A percentile compares a stretch with the other conserved stretches of the same genome.
Conservation (phyloP, 805 yeast species). For the Ogataea thermomethanolica region DNA sequence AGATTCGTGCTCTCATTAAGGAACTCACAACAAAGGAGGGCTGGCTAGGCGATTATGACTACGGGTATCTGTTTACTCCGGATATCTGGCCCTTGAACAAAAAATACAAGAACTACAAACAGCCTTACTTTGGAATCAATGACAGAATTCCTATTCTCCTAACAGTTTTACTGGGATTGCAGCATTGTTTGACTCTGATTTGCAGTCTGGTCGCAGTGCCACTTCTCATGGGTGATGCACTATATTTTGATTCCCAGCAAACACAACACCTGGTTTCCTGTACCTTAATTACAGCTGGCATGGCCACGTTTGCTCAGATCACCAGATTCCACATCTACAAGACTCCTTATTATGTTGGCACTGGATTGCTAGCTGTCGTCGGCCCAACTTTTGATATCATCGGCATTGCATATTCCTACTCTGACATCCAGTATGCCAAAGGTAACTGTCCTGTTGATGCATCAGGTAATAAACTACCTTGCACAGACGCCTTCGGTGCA, state of each 20-base stretch:
- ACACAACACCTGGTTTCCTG: slow-evolving; percentile 63
- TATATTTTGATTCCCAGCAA: slow-evolving; percentile 44
- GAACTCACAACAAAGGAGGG: slow-evolving; percentile 44
- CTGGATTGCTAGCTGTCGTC: slow-evolving; percentile 76
- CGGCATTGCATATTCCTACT: slow-evolving; percentile 60
- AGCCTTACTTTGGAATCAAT: slow-evolving; percentile 72
- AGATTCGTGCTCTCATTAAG: not conserved
- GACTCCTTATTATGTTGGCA: slow-evolving; percentile 68
- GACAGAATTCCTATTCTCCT: slow-evolving; percentile 67
- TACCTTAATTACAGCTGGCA: slow-evolving; percentile 57
- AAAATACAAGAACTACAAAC: slow-evolving; percentile 42
- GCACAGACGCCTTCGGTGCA: slow-evolving; percentile 78
- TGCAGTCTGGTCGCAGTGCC: slow-evolving; percentile 84
- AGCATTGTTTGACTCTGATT: slow-evolving; percentile 76
- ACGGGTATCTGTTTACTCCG: slow-evolving; percentile 69
- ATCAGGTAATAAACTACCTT: slow-evolving; percentile 61
- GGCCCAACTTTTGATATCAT: slow-evolving; percentile 82
- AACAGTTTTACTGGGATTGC: slow-evolving; percentile 69
- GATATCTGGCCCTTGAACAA: slow-evolving; percentile 55
- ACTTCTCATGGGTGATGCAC: slow-evolving; percentile 54
- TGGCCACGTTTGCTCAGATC: slow-evolving; percentile 64
- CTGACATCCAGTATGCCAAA: slow-evolving; percentile 62
- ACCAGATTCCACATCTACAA: slow-evolving; percentile 65
- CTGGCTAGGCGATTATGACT: slow-evolving; percentile 73
- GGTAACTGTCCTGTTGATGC: slow-evolving; percentile 57